Evolutionary conservation across 208 protist species (phyloP), one percentile per base, ranked within the genome.

Genomic region (Trypanosoma boissoni): DNA sequence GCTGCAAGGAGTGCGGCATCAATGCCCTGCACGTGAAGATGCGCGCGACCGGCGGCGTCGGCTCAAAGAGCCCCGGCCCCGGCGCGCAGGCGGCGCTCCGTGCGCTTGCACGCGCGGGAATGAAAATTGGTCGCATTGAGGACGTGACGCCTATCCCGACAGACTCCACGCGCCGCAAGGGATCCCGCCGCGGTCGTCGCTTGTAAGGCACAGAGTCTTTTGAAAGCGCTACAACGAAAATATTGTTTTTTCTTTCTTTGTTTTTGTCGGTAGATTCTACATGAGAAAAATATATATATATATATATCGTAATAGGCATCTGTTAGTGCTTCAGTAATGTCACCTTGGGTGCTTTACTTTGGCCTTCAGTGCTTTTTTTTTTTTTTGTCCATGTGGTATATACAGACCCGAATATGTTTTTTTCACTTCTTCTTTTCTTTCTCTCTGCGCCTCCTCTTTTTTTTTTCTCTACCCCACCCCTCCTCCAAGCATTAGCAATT

Each of bases 61-160:
- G 95, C 61, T 98, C 97, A 66, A 99, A 99, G 91, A 98, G 97
- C 65, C 98, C 98, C 55, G 98, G 98, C 65, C 99, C 98, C 44
- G 99, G 99, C 74, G 98, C 98, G 18, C 98, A 99, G 92, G 92
- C 96, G 53, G 99, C 99, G 64, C 94, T 99, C 61, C 98, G 99
- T 73, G 98, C 99, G 20, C 91, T 99, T 44, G 99, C 99, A 64
- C 97, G 99, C 75, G 80, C 92, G 58, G 98, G 98, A 64, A 93
- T 99, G 78, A 99, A 99, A 78, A 99, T 99, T 75, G 99, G 99
- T 70, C 95, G 99, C 77, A 99, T 99, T 84, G 98, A 99, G 92
- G 99, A 99, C 83, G 97, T 99, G 54, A 99, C 99, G 53, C 98
- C 99, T 37, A 98, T 99, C 72, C 99, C 99, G 58, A 99, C 98